phyloP scores from a whole-genome alignment of 495 filamentous ascomycete species.

The Penicillium alfredii region DNA sequence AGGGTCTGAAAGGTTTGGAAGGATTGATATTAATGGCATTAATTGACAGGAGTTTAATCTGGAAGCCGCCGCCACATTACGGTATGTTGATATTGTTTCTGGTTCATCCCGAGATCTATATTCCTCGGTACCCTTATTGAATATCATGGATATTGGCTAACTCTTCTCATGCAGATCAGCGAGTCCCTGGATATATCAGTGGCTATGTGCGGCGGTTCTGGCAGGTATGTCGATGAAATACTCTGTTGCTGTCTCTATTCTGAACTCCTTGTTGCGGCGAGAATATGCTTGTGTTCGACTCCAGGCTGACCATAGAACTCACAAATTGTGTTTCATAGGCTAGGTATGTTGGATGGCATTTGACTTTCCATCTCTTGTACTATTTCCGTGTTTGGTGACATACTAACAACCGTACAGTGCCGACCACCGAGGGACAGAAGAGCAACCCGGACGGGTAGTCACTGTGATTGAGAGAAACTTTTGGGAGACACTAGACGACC shows the following conservation, averaged over 20 bases:
- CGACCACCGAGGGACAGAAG: conserved; percentile 90
- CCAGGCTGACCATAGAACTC: conserved; percentile 8
- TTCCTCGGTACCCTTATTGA: no score
- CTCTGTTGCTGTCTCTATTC: no score
- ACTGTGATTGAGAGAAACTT: conserved; percentile 78
- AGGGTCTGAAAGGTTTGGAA: no score
- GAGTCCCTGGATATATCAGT: conserved; percentile 84
- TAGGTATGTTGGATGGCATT: conserved; percentile 31
- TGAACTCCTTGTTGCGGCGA: no score
- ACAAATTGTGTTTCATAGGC: conserved; percentile 21
- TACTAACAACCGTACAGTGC: conserved; percentile 45
- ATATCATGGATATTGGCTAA: no score
- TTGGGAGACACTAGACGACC: conserved; percentile 75
- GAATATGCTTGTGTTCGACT: no score
- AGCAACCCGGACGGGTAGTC: conserved; percentile 82
- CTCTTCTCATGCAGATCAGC: conserved; percentile 53
- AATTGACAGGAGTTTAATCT: conserved; percentile 75
- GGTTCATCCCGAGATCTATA: no score
- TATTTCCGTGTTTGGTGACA: background rate
- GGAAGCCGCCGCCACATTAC: conserved; percentile 95
- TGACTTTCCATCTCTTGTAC: no score
- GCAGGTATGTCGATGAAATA: conserved; percentile 77
- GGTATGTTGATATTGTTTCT: no score
- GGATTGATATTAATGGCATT: background rate
- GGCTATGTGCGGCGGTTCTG: conserved; percentile 96